Evolutionary conservation across 2,329 filamentous ascomycete species (phyloP), one percentile per base, ranked within the genome.

Genomic region (Cladorrhinum sp.): DNA sequence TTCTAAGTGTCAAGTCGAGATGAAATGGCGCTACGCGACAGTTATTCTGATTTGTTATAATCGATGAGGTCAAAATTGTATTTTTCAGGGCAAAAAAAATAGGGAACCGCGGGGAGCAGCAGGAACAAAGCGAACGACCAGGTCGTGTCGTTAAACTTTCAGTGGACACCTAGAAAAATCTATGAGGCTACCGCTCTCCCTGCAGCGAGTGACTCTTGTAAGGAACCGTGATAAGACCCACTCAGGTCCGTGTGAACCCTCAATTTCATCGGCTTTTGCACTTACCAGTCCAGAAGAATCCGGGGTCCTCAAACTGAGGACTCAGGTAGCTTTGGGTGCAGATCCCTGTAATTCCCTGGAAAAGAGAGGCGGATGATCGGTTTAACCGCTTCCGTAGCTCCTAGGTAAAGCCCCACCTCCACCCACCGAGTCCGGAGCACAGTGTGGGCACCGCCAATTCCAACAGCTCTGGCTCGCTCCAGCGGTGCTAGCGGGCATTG

Each of bases 361-460:
- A 56, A 56, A 27, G 38, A 16, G 10, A 18, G 20, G 13, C 38
- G 36, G 53, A 25, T 25, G 53, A 45, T 48, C 20, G 20, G 20
- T 56, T 56, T 49, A 48, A 49, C 56, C 56, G 36, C n/a, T 53
- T 53, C 56, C 49, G 49, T 36, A 53, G 5, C 36, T 20, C 32
- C n/a, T n/a, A n/a, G n/a, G n/a, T 48, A 29, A 50, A 53, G 36
- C 32, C 55, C 48, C 55, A 55, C 50, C 52, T 41, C 8, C 24
- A 18, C 32, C 22, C 59, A 55, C 62, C 62, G 62, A 58, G 25
- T 50, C 50, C 55, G 56, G 59, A 60, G 58, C 45, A 58, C 32
- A 51, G 45, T 18, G 13, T 24, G 23, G 12, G 32, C 32, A 36
- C 32, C 41, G 10, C n/a, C 41, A 45, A 45, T 45, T 45, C 24